These are phyloP conservation scores for Coemansia sp. DNA, from an alignment of 192 early-diverging fungal species.

Conservation along the genomic window DNA sequence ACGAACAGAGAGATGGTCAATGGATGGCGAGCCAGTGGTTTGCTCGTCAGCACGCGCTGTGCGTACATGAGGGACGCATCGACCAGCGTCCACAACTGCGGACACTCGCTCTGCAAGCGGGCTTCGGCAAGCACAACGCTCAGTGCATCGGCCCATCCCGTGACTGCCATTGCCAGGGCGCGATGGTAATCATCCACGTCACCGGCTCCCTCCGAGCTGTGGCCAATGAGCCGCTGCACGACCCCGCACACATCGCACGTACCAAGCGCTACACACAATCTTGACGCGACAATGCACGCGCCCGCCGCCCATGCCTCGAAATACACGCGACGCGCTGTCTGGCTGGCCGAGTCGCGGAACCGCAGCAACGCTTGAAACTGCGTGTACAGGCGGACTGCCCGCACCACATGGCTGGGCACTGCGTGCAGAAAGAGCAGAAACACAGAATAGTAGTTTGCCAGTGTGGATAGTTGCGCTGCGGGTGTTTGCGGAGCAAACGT, in stretches of 20 bases:
- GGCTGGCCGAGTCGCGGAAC: conserved; percentile 44
- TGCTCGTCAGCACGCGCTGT: conserved; percentile 35
- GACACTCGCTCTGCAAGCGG: neutral
- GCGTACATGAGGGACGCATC: conserved; percentile 44
- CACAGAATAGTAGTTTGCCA: conserved; percentile 54
- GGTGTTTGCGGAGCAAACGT: conserved; percentile 26
- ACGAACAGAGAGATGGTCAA: conserved; percentile 28
- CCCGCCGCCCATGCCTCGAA: conserved; percentile 56
- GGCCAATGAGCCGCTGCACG: conserved; percentile 9
- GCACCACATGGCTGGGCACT: conserved; percentile 42
- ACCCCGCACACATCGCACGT: conserved; percentile 5
- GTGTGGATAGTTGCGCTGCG: conserved; percentile 28
- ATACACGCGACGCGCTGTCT: conserved; percentile 43
- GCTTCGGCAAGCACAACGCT: conserved; percentile 11
- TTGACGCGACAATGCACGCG: conserved; percentile 19
- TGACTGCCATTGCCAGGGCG: conserved; percentile 27
- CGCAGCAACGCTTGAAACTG: conserved; percentile 49
- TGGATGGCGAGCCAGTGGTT: conserved; percentile 19
- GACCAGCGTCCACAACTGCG: conserved; percentile 28
- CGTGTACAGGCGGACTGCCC: conserved; percentile 32
- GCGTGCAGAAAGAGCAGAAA: conserved; percentile 55
- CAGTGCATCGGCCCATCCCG: conserved; percentile 37
- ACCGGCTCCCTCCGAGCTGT: neutral
- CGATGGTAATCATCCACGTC: conserved; percentile 25
- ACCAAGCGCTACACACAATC: conserved; percentile 17